phyloP scores from a whole-genome alignment of 768 basidiomycete genomes.

The Mrakia blollopis region DNA sequence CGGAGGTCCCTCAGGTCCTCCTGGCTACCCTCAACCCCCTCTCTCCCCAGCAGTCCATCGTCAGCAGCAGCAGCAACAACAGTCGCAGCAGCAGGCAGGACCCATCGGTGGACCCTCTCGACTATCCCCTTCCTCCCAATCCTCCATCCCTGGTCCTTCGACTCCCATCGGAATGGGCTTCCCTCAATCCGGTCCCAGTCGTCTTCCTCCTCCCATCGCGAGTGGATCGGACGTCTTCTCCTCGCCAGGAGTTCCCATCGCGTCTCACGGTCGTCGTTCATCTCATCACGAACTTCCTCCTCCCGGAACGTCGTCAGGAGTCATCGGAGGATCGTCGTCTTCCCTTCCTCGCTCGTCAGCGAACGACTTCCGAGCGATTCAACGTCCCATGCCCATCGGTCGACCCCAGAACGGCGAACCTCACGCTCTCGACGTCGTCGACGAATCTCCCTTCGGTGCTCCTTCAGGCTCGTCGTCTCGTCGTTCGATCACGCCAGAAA shows the following conservation, averaged over 20 bases:
- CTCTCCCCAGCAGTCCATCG: conserved; percentile 23
- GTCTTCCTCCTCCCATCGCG: not conserved
- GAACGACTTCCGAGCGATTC: conserved; percentile 32
- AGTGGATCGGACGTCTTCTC: conserved; percentile 16
- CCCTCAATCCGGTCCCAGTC: not conserved
- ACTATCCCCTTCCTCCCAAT: conserved; percentile 14
- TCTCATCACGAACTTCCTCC: conserved; percentile 18
- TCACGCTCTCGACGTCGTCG: conserved; percentile 20
- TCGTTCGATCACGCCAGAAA: conserved; percentile 18
- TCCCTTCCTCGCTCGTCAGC: conserved; percentile 19
- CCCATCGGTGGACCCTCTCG: conserved; percentile 4
- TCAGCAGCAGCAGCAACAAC: conserved; percentile 13
- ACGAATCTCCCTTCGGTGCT: conserved; percentile 5
- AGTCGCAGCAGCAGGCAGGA: conserved; percentile 1
- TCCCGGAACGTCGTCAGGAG: conserved; percentile 7
- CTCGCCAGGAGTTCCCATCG: conserved; percentile 10
- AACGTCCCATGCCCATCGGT: conserved; percentile 29
- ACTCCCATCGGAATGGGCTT: conserved; percentile 26
- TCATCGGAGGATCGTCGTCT: conserved; percentile 19
- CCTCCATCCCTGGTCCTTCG: conserved; percentile 15
- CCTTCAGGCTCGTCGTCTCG: conserved; percentile 15
- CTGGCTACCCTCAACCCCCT: conserved; percentile 23
- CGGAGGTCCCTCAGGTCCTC: conserved; percentile 17
- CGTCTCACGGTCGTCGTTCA: conserved; percentile 22
- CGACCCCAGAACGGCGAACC: conserved; percentile 18